phyloP scores from a whole-genome alignment of 1,284 basidiomycete genomes.

The Phaffia rhodozyma region DNA sequence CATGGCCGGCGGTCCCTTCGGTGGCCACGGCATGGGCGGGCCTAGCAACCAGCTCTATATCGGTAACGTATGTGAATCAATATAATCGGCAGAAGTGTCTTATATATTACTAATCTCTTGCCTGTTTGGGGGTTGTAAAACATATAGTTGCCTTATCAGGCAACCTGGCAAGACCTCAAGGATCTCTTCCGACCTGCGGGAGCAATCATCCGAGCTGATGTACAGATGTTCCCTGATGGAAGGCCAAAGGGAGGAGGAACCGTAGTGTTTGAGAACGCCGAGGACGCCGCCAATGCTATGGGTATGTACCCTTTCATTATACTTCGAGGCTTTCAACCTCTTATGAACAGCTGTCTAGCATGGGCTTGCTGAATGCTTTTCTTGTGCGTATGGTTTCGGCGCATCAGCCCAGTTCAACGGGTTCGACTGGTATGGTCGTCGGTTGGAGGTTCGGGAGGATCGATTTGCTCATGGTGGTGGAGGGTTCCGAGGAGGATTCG shows the following conservation, averaged over 20 bases:
- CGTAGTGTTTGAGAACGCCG: constrained; percentile 81
- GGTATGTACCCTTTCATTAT: constrained; percentile 42
- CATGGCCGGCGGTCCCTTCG: constrained; percentile 67
- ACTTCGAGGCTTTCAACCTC: neutral
- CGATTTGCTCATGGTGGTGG: constrained; percentile 54
- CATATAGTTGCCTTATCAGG: constrained; percentile 74
- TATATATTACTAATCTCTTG: neutral
- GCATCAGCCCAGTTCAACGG: constrained; percentile 56
- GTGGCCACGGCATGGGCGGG: constrained; percentile 31
- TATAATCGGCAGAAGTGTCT: neutral
- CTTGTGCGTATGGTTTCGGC: constrained; percentile 1
- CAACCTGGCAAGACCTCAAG: constrained; percentile 97
- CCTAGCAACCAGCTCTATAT: constrained; percentile 68
- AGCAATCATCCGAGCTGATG: constrained; percentile 85
- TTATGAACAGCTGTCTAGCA: neutral
- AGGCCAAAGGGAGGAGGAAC: constrained; percentile 88
- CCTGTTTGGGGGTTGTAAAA: neutral
- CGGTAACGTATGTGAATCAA: constrained; percentile 55
- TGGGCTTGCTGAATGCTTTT: neutral
- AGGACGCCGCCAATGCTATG: constrained; percentile 83
- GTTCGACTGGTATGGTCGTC: constrained; percentile 85
- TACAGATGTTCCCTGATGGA: constrained; percentile 83
- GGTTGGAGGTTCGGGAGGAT: constrained; percentile 88
- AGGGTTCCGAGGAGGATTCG: constrained; percentile 19
- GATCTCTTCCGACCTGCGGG: constrained; percentile 91